Conservation (phyloP, 768 basidiomycete species). For the Chlorophyllum brunneum region DNA sequence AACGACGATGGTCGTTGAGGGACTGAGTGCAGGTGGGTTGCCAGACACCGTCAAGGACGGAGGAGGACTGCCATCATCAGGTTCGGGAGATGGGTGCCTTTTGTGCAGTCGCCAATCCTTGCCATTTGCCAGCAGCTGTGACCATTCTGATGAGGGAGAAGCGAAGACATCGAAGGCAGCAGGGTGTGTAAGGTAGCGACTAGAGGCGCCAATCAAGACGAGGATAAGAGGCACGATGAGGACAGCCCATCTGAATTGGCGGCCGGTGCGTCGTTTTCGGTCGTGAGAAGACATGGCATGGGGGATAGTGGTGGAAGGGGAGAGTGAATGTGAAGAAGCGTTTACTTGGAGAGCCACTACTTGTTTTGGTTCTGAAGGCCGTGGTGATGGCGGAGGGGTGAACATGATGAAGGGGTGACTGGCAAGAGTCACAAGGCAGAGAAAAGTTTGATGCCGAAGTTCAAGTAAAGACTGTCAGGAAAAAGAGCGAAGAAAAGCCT, state of each 20-base stretch:
- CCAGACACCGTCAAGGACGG: constrained; percentile 9
- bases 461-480: constrained; percentile 7
- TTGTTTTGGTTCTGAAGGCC: constrained; percentile 12
- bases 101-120: constrained; percentile 38
- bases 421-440: neutral
- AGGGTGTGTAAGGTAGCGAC: constrained; percentile 48
- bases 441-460: neutral
- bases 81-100: constrained; percentile 30
- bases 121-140: constrained; percentile 7
- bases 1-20: constrained; percentile 18
- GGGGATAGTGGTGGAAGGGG: constrained; percentile 4
- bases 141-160: constrained; percentile 19
- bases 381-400: constrained; percentile 32
- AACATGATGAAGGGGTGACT: constrained; percentile 23
- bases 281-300: constrained; percentile 15
- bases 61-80: constrained; percentile 4
- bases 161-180: constrained; percentile 39
- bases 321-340: neutral
- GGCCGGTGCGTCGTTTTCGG: constrained; percentile 39
- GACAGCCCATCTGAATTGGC: constrained; percentile 46
- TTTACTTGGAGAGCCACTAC: neutral
- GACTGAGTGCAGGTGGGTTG: constrained; percentile 11
- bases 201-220: constrained; percentile 48
- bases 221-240: constrained; percentile 54
- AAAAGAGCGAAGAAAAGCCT: constrained; percentile 17